Percentiles rank a stretch among this genome's conserved stretches.
Evolutionary conservation across 177 flowering plant species (phyloP).

Genomic region (Vitis hybrid): DNA sequence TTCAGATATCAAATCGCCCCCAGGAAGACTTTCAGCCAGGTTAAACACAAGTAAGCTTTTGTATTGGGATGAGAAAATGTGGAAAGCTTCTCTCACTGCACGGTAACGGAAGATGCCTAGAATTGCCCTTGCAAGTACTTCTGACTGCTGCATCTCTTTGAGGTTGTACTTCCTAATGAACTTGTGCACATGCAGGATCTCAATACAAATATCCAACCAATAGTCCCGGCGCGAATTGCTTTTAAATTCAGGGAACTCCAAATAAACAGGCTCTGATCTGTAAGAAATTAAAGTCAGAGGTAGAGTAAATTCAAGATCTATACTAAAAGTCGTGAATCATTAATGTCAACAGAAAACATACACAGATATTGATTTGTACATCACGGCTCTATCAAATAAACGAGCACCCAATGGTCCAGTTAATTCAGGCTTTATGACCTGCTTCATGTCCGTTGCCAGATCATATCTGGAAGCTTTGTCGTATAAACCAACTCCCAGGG

Average conservation of each 20-base stretch:
- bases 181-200: conserved; percentile 66
- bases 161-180: conserved; percentile 60
- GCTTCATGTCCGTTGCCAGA: conserved; percentile 69
- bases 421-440: conserved; percentile 79
- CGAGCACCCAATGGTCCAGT: conserved; percentile 95
- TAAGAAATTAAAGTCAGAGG: conserved; percentile 16
- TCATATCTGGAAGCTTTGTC: conserved; percentile 82
- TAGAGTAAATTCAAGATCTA: not conserved
- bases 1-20: conserved; percentile 77
- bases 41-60: conserved; percentile 67
- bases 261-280: conserved; percentile 77
- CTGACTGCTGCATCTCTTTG: conserved; percentile 49
- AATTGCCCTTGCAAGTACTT: conserved; percentile 71
- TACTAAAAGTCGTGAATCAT: conserved; percentile 4
- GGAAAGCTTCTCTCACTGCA: conserved; percentile 78
- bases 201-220: conserved; percentile 82
- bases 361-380: conserved; percentile 77
- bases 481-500: conserved; percentile 75
- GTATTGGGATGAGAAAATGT: conserved; percentile 51
- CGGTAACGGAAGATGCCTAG: conserved; percentile 65
- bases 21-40: conserved; percentile 82
- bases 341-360: conserved; percentile 33
- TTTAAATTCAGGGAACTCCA: conserved; percentile 90
- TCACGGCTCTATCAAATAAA: conserved; percentile 84
- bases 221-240: conserved; percentile 81